Percentiles rank a stretch among this genome's conserved stretches.
These are phyloP conservation scores for Tolypocladium inflatum DNA, from an alignment of 2,329 filamentous ascomycete genomes.

Conservation along the genomic window DNA sequence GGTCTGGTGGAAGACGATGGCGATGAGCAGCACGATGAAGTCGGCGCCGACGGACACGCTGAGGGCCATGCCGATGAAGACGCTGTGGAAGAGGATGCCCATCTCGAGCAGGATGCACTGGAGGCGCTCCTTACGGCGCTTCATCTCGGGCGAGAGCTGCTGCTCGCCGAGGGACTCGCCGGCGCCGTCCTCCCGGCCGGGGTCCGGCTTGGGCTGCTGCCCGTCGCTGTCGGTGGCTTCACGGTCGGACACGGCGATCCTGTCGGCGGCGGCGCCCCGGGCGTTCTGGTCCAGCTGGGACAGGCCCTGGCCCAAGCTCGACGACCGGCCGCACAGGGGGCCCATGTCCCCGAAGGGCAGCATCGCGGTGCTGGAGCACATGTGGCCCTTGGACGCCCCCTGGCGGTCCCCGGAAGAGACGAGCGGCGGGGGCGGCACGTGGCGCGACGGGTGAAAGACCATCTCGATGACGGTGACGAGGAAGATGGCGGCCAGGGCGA, in stretches of 20 bases:
- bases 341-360: slow-evolving; percentile 22
- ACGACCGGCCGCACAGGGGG: slow-evolving; percentile 20
- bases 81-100: slow-evolving; percentile 74
- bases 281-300: slow-evolving; percentile 14
- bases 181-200: slow-evolving; percentile 10
- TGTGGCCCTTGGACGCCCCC: background rate
- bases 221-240: slow-evolving; percentile 7
- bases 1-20: slow-evolving; percentile 65
- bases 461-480: slow-evolving; percentile 76
- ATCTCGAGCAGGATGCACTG: slow-evolving; percentile 75
- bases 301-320: slow-evolving; percentile 23
- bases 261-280: background rate
- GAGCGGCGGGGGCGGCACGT: slow-evolving; percentile 11
- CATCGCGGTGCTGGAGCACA: slow-evolving; percentile 12
- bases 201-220: slow-evolving; percentile 8
- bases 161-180: slow-evolving; percentile 13
- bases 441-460: slow-evolving; percentile 39
- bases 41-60: slow-evolving; percentile 67
- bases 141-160: slow-evolving; percentile 38
- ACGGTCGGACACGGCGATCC: background rate
- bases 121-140: slow-evolving; percentile 55
- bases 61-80: slow-evolving; percentile 82
- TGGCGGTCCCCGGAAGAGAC: background rate
- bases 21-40: slow-evolving; percentile 70
- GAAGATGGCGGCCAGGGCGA: slow-evolving; percentile 70